These are phyloP conservation scores for Alternaria sp. DNA, from an alignment of 2,329 filamentous ascomycete genomes.

Conservation along the genomic window DNA sequence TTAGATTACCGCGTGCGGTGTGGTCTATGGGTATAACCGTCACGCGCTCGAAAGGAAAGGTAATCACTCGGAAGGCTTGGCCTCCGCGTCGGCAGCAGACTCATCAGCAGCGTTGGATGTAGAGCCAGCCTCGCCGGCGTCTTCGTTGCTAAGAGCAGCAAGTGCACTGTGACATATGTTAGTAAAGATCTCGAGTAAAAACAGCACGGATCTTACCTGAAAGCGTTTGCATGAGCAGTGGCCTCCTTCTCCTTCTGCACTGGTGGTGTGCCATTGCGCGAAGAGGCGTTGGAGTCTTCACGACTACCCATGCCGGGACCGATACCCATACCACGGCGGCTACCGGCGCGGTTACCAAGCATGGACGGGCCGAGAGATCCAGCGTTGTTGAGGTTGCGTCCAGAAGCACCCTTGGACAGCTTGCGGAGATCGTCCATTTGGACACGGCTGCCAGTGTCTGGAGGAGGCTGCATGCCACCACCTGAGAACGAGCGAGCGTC, in stretches of 20 bases:
- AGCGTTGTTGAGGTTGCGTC: conserved; percentile 63
- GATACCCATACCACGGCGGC: conserved; percentile 76
- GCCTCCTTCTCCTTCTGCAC: conserved; percentile 68
- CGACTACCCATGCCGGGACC: conserved; percentile 73
- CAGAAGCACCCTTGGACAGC: conserved; percentile 67
- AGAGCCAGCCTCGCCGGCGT: conserved; percentile 65
- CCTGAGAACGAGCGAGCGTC: conserved; percentile 85
- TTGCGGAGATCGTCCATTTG: conserved; percentile 90
- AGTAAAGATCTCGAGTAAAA: conserved; percentile 7
- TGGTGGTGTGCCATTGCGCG: conserved; percentile 87
- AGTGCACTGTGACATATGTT: conserved; percentile 55
- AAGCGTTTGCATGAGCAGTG: conserved; percentile 80
- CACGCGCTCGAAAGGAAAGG: conserved; percentile 44
- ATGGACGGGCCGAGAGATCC: conserved; percentile 78
- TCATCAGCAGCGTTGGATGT: conserved; percentile 67
- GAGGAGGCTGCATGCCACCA: conserved; percentile 72
- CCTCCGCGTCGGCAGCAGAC: conserved; percentile 28
- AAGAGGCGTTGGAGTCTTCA: conserved; percentile 87
- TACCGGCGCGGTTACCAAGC: conserved; percentile 88
- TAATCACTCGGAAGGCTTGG: conserved; percentile 49
- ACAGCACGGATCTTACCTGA: conserved; percentile 72
- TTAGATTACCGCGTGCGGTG: conserved; percentile 48
- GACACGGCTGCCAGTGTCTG: conserved; percentile 78
- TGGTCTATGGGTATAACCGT: conserved; percentile 46
- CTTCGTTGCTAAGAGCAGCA: conserved; percentile 61